Conservation (phyloP, 2,329 filamentous ascomycete species). For the Apiospora aurea region DNA sequence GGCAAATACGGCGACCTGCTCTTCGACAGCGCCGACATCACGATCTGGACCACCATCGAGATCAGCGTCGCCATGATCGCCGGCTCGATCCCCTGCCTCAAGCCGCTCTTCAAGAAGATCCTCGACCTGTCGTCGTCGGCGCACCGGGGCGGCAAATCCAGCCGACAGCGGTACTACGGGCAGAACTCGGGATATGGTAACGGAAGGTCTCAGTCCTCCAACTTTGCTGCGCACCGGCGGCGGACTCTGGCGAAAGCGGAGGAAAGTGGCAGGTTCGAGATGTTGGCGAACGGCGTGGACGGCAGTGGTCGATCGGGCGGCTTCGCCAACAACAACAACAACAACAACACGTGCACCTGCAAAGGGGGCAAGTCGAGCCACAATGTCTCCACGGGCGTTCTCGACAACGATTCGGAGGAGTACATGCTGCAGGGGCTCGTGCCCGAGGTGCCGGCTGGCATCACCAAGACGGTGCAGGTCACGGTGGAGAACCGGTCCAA, state of each 20-base stretch:
- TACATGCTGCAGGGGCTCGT: not conserved
- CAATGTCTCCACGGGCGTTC: not conserved
- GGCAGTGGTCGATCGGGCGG: not conserved
- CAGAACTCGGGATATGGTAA: not conserved
- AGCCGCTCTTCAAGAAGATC: constrained; percentile 19
- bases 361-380: not conserved
- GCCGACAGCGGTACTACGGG: not conserved
- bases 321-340: not conserved
- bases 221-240: not conserved
- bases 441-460: not conserved
- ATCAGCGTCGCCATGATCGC: constrained; percentile 9
- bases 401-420: not conserved
- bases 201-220: not conserved
- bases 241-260: not conserved
- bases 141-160: not conserved
- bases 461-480: constrained; percentile 16
- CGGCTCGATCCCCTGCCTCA: constrained; percentile 12
- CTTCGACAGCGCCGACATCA: constrained; percentile 18
- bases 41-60: constrained; percentile 6
- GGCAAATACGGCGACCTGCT: constrained; percentile 16
- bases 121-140: constrained; percentile 10
- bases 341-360: not conserved
- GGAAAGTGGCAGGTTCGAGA: not conserved
- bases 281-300: not conserved
- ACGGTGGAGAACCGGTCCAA: constrained; percentile 11